Evolutionary conservation across 1,139 yeast species (phyloP).

Genomic region (Zygoascus sp.): DNA sequence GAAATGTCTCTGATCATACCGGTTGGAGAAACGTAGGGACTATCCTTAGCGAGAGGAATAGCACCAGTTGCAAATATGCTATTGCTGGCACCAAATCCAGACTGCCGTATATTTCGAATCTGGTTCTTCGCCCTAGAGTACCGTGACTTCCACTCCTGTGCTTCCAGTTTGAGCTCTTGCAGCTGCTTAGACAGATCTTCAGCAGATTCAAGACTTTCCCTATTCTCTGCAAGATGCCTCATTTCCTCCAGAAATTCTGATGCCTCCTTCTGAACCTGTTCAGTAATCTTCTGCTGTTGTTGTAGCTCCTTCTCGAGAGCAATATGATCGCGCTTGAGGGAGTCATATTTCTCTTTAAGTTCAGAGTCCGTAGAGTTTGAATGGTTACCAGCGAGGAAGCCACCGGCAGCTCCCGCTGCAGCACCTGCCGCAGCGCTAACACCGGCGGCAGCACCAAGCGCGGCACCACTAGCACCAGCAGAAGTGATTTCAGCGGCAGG

Average conservation of each 20-base stretch:
- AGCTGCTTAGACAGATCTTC: constrained; percentile 29
- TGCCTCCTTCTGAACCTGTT: constrained; percentile 41
- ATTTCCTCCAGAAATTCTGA: constrained; percentile 38
- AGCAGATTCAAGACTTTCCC: constrained; percentile 20
- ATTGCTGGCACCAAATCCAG: constrained; percentile 23
- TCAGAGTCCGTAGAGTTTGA: neutral
- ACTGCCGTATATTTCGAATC: constrained; percentile 29
- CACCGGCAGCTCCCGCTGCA: constrained; percentile 8
- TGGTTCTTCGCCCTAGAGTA: constrained; percentile 33
- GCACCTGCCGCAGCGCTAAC: constrained; percentile 6
- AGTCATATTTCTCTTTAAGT: constrained; percentile 18
- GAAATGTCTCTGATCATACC: constrained; percentile 28
- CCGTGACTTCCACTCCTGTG: constrained; percentile 37
- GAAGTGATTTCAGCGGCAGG: constrained; percentile 1
- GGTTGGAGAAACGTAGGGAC: constrained; percentile 23
- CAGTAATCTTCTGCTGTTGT: constrained; percentile 37
- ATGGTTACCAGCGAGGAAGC: neutral
- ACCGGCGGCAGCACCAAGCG: neutral
- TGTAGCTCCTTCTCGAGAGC: constrained; percentile 30
- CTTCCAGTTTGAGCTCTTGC: constrained; percentile 34
- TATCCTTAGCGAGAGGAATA: constrained; percentile 20
- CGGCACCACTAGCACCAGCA: too few species aligned
- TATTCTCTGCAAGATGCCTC: constrained; percentile 35
- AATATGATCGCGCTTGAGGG: constrained; percentile 23
- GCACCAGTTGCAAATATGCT: constrained; percentile 21